phyloP scores from a whole-genome alignment of 352 stramenopile species.

The Phytophthora syringae region DNA sequence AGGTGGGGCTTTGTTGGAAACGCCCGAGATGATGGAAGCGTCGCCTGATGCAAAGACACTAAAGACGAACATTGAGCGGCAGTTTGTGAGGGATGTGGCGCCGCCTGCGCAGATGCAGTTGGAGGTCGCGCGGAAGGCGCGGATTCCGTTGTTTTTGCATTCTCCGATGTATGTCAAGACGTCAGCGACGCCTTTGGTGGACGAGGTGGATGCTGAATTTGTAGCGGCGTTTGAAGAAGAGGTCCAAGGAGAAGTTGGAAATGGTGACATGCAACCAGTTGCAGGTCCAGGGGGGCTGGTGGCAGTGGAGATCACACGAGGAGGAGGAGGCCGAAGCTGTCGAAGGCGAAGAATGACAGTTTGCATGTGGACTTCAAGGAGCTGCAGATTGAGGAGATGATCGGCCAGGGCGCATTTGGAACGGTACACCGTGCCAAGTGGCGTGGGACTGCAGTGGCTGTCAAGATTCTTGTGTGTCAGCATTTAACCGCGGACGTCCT shows the following conservation, averaged over 20 bases:
- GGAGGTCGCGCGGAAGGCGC: slow-evolving; percentile 80
- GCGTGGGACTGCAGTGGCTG: slow-evolving; percentile 76
- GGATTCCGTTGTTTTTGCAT: slow-evolving; percentile 86
- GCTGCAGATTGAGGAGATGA: slow-evolving; percentile 81
- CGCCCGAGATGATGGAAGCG: slow-evolving; percentile 22
- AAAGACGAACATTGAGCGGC: slow-evolving; percentile 65
- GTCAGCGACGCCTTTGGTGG: slow-evolving; percentile 60
- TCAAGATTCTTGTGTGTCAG: slow-evolving; percentile 89
- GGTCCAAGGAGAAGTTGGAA: slow-evolving; percentile 10
- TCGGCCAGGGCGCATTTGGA: slow-evolving; percentile 86
- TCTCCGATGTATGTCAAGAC: slow-evolving; percentile 89
- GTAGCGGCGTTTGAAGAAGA: slow-evolving; percentile 30
- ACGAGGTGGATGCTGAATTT: slow-evolving; percentile 45
- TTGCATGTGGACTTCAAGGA: slow-evolving; percentile 84
- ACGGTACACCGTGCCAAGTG: slow-evolving; percentile 80
- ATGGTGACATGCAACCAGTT: slow-evolving; percentile 18
- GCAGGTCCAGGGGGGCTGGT: slow-evolving; percentile 10
- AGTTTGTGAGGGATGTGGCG: slow-evolving; percentile 75
- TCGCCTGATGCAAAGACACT: slow-evolving; percentile 54
- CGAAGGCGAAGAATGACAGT: slow-evolving; percentile 74
- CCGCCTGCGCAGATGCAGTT: slow-evolving; percentile 89
- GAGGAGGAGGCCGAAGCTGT: slow-evolving; percentile 42
- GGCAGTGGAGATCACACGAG: slow-evolving; percentile 15
- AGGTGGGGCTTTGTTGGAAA: slow-evolving; percentile 33
- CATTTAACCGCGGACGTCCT: slow-evolving; percentile 85